These are phyloP conservation scores for Domatiomyces globalis DNA, from an alignment of 2,329 filamentous ascomycete genomes.

Conservation along the genomic window DNA sequence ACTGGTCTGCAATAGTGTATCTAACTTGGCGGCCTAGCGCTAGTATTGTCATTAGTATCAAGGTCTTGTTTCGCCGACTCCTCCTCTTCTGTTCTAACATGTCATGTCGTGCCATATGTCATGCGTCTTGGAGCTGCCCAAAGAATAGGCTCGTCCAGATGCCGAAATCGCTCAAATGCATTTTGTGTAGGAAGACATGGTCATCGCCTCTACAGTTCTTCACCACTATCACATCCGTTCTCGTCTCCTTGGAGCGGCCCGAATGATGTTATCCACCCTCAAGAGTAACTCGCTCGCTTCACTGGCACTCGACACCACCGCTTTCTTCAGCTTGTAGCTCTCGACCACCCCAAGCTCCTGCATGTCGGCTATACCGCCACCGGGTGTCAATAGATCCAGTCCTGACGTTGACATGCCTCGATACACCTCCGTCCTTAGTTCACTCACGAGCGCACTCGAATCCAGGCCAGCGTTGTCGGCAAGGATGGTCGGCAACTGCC, in stretches of 20 bases:
- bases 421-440: slow-evolving; percentile 86
- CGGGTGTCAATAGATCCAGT: slow-evolving; percentile 73
- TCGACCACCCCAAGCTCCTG: slow-evolving; percentile 87
- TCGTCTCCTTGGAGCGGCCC: slow-evolving; percentile 70
- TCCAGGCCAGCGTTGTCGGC: slow-evolving; percentile 96
- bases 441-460: slow-evolving; percentile 81
- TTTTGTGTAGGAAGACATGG: background rate
- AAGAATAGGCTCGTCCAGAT: background rate
- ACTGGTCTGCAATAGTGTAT: too few species aligned
- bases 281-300: slow-evolving; percentile 93
- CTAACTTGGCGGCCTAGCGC: background rate
- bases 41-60: background rate
- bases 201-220: background rate
- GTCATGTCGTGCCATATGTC: background rate
- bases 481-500: slow-evolving; percentile 89
- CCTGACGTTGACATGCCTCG: slow-evolving; percentile 87
- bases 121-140: background rate
- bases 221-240: slow-evolving; percentile 49
- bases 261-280: slow-evolving; percentile 94
- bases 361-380: slow-evolving; percentile 92
- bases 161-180: background rate
- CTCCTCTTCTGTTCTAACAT: background rate
- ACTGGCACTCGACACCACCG: slow-evolving; percentile 91
- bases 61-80: background rate
- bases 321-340: slow-evolving; percentile 96